A percentile compares a stretch with the other conserved stretches of the same genome.
These are phyloP conservation scores for Glutinoglossum americanum DNA, from an alignment of 495 filamentous ascomycete species.

Conservation along the genomic window DNA sequence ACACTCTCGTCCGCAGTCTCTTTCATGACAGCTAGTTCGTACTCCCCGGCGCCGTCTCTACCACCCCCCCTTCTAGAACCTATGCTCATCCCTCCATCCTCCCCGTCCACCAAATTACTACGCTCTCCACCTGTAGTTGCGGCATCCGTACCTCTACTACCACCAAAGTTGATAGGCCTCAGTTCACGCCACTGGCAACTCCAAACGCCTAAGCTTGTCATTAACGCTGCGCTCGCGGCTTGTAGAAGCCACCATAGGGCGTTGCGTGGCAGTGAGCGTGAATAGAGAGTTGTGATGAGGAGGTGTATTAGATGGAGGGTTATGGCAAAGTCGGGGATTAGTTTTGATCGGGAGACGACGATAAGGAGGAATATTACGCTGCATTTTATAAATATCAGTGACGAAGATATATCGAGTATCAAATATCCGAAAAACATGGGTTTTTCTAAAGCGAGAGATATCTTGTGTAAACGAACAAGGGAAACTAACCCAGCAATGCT, in stretches of 20 bases:
- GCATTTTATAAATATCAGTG: not conserved
- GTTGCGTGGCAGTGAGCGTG: slow-evolving; percentile 47
- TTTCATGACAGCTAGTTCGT: slow-evolving; percentile 61
- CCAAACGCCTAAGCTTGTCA: slow-evolving; percentile 64
- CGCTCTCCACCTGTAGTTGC: slow-evolving; percentile 13
- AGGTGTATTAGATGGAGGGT: slow-evolving; percentile 77
- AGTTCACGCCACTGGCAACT: slow-evolving; percentile 78
- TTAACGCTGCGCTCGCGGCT: slow-evolving; percentile 39
- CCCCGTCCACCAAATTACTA: slow-evolving; percentile 7
- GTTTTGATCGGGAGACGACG: slow-evolving; percentile 67
- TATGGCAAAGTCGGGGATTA: slow-evolving; percentile 81
- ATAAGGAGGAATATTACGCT: slow-evolving; percentile 61
- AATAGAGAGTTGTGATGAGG: slow-evolving; percentile 53
- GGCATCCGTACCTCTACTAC: slow-evolving; percentile 21
- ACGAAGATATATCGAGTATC: not conserved
- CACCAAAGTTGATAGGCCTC: slow-evolving; percentile 72
- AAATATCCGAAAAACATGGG: not conserved
- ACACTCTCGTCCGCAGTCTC: slow-evolving; percentile 17
- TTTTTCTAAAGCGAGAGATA: not conserved
- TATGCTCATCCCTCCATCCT: slow-evolving; percentile 14
- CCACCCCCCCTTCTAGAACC: slow-evolving; percentile 23
- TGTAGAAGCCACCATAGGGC: slow-evolving; percentile 80
- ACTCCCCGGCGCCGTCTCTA: slow-evolving; percentile 46
- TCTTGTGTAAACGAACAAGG: not conserved
- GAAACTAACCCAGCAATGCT: slow-evolving; percentile 48